Percentiles rank a stretch among this genome's conserved stretches.
These are phyloP conservation scores for Boechera stricta DNA, from an alignment of 345 rosid genomes.

Conservation along the genomic window DNA sequence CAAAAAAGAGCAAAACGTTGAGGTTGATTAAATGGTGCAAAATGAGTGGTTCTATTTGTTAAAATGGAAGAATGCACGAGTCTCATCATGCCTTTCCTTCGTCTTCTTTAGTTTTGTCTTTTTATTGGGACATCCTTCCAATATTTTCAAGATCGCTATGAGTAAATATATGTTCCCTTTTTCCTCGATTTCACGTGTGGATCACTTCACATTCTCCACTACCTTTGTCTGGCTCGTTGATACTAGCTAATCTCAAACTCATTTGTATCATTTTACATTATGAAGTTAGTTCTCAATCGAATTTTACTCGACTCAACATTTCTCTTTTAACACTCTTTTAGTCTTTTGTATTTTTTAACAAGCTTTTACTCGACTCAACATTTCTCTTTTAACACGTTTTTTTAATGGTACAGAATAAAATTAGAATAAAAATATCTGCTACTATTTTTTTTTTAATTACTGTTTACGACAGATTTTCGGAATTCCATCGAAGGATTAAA, in stretches of 20 bases:
- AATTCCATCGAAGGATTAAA: neutral
- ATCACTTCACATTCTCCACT: conserved; percentile 43
- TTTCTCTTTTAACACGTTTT: neutral
- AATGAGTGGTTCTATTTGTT: conserved; percentile 31
- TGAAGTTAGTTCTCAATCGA: neutral
- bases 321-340: neutral
- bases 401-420: no score
- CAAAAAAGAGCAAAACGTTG: neutral
- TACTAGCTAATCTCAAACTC: neutral
- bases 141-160: conserved; percentile 37
- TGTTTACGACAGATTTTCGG: neutral
- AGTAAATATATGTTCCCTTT: conserved; percentile 13
- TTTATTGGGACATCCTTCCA: conserved; percentile 15
- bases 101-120: conserved; percentile 17
- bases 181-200: conserved; percentile 67
- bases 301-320: neutral
- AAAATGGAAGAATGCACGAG: conserved; percentile 41
- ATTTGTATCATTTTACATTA: neutral
- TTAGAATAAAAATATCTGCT: neutral
- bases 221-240: conserved; percentile 9
- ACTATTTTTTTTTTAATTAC: neutral
- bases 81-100: conserved; percentile 34
- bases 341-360: no score
- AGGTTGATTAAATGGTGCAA: conserved; percentile 4
- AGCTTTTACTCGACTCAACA: neutral